phyloP scores from a whole-genome alignment of 2,329 filamentous ascomycete species.

The Aspergillus intermedius region DNA sequence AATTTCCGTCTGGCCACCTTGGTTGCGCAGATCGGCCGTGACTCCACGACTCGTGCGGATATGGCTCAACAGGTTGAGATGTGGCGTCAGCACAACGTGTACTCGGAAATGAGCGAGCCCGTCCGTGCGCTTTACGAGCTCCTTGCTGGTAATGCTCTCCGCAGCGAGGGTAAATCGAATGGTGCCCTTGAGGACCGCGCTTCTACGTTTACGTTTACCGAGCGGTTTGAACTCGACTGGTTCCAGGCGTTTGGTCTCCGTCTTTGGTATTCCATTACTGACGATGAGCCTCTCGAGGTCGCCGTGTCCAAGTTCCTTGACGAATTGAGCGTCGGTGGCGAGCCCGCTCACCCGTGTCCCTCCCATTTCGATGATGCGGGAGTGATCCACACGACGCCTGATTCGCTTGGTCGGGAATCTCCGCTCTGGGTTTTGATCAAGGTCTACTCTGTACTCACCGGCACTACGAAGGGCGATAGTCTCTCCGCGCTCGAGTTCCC shows the following conservation, averaged over 20 bases:
- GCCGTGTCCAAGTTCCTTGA: slow-evolving; percentile 68
- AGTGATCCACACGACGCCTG: slow-evolving; percentile 55
- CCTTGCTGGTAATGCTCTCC: slow-evolving; percentile 77
- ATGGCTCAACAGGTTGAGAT: slow-evolving; percentile 73
- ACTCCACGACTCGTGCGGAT: slow-evolving; percentile 61
- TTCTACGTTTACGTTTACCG: slow-evolving; percentile 72
- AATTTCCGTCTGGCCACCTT: slow-evolving; percentile 81
- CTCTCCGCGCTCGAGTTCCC: slow-evolving; percentile 49
- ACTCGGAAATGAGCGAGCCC: slow-evolving; percentile 79
- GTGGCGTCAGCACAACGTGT: slow-evolving; percentile 75
- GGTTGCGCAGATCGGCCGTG: slow-evolving; percentile 72
- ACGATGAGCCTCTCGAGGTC: slow-evolving; percentile 61
- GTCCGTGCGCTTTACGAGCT: slow-evolving; percentile 86
- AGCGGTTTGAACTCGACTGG: slow-evolving; percentile 84
- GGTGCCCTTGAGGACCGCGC: slow-evolving; percentile 72
- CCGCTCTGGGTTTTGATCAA: slow-evolving; percentile 82
- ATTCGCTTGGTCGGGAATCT: slow-evolving; percentile 56
- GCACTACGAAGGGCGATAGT: slow-evolving; percentile 22
- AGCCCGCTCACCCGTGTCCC: slow-evolving; percentile 63
- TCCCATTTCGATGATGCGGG: slow-evolving; percentile 59
- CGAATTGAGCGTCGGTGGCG: slow-evolving; percentile 64
- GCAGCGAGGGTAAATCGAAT: slow-evolving; percentile 66
- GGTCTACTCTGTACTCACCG: slow-evolving; percentile 56
- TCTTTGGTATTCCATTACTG: slow-evolving; percentile 75
- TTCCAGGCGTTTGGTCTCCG: slow-evolving; percentile 85